A percentile compares a stretch with the other conserved stretches of the same genome.
These are phyloP conservation scores for Trichoderma koningiopsis DNA, from an alignment of 2,329 filamentous ascomycete genomes.

Conservation along the genomic window DNA sequence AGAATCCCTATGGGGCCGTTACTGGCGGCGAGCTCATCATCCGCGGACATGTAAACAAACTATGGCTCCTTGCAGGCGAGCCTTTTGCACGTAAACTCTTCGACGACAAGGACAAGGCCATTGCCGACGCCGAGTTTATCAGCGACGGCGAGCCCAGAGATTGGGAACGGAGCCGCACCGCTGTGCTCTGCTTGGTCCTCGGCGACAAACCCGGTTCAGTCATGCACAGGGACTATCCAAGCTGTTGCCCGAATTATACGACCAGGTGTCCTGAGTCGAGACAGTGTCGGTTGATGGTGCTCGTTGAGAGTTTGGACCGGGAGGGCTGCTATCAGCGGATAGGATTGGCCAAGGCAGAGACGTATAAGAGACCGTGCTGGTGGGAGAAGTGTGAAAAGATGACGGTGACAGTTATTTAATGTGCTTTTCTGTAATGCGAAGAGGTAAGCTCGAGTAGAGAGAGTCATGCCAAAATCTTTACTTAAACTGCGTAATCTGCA, in stretches of 20 bases:
- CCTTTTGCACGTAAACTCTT: not conserved
- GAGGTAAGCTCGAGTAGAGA: too few relatives aligned
- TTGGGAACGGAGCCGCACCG: not conserved
- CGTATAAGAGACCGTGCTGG: constrained; percentile 1
- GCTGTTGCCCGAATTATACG: not conserved
- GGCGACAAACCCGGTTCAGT: not conserved
- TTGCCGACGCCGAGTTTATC: not conserved
- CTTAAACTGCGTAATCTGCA: too few relatives aligned
- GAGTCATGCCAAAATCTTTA: too few relatives aligned
- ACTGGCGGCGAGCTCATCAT: constrained; percentile 3
- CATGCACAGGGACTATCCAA: not conserved
- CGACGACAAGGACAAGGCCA: not conserved
- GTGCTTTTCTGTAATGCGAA: too few relatives aligned
- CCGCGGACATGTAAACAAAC: not conserved
- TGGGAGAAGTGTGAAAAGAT: not conserved
- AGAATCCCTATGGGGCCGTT: constrained; percentile 2
- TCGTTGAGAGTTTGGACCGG: not conserved
- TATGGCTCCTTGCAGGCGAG: not conserved
- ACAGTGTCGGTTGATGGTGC: not conserved
- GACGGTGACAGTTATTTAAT: constrained; percentile 1
- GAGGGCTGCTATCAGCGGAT: not conserved
- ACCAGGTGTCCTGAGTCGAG: constrained; percentile 1
- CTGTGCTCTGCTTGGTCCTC: constrained; percentile 5
- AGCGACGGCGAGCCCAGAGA: not conserved
- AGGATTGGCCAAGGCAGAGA: constrained; percentile 3